phyloP scores from a whole-genome alignment of 805 yeast species.

The Spathaspora girioi region DNA sequence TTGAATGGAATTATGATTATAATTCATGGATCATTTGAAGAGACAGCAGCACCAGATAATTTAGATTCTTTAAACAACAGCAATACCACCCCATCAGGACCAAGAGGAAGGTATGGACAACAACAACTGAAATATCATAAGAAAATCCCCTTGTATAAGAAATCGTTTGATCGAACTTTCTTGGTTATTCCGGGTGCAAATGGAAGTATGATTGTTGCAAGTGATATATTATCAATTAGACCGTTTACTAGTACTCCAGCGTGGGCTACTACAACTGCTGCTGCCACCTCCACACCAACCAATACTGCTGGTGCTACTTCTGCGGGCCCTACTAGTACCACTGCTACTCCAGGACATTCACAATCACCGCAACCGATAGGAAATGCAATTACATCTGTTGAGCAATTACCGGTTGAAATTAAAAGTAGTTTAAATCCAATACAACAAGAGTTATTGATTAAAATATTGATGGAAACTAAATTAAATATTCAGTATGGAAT shows the following conservation, averaged over 20 bases:
- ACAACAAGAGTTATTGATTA: conserved; percentile 64
- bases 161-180: conserved; percentile 85
- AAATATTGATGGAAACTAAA: conserved; percentile 67
- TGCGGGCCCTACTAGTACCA: not conserved
- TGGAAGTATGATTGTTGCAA: conserved; percentile 76
- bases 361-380: conserved; percentile 12
- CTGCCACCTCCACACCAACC: too few relatives aligned
- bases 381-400: conserved; percentile 23
- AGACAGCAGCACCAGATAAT: conserved; percentile 53
- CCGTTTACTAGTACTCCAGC: conserved; percentile 52
- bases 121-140: conserved; percentile 16
- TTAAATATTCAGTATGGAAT: conserved; percentile 75
- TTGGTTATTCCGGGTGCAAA: conserved; percentile 68
- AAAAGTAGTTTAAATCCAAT: conserved; percentile 45
- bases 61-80: conserved; percentile 14
- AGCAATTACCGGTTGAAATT: conserved; percentile 51
- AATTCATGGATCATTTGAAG: conserved; percentile 83
- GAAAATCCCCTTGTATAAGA: conserved; percentile 43
- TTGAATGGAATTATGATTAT: conserved; percentile 74
- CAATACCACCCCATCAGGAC: conserved; percentile 6
- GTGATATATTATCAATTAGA: conserved; percentile 74
- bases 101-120: conserved; percentile 15
- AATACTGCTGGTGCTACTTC: conserved; percentile 2
- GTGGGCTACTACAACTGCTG: conserved; percentile 39
- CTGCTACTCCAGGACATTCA: conserved; percentile 11